Base-by-base conservation (phyloP, 129 eudicot genomes). In the Flaveria bidentis region DNA sequence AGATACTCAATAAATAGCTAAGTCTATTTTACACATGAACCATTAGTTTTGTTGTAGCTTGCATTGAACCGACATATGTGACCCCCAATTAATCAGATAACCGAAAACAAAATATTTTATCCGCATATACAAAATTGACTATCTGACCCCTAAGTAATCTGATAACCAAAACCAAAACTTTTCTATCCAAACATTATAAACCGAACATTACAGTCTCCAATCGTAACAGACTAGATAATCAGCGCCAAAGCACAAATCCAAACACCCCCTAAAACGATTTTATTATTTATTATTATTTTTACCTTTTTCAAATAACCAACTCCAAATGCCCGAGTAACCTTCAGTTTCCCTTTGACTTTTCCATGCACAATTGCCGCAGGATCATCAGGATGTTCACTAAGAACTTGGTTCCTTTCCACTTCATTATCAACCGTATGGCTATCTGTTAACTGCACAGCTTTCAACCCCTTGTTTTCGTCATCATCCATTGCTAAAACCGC, bases 231-330 rank as follows among this genome's bases (percentile, higher is more conserved):
- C 41, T 28, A 36, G 41, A 36, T 36, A 69, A 53, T 18, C 53
- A 13, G 20, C 20, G 13, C 52, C 39, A 72, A 33, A 52, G 18
- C 5, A 16, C 76, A 18, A n/a, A 56, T 39, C 6, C 55, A 39
- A 18, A 6, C 17, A 53, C 22, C 51, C 17, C 12, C 16, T 70
- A 51, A 56, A 41, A 2, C 41, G 15, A 18, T 41, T 18, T 57
- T 22, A 4, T 39, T 22, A 42, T 11, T 11, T 11, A 2, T 36
- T 6, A 11, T 23, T 16, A 6, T 28, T 28, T 30, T 30, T 86
- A 94, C 98, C 97, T 87, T 94, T 80, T 94, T 94, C 87, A 94
- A 74, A 86, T 94, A 94, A 71, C 98, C 98, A 65, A 94, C 98
- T 57, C 98, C 98, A 86, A 94, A 91, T 3, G 98, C 98, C 61